Base-by-base conservation (phyloP, 2,329 filamentous ascomycete species). In the Stemphylium vesicarium region DNA sequence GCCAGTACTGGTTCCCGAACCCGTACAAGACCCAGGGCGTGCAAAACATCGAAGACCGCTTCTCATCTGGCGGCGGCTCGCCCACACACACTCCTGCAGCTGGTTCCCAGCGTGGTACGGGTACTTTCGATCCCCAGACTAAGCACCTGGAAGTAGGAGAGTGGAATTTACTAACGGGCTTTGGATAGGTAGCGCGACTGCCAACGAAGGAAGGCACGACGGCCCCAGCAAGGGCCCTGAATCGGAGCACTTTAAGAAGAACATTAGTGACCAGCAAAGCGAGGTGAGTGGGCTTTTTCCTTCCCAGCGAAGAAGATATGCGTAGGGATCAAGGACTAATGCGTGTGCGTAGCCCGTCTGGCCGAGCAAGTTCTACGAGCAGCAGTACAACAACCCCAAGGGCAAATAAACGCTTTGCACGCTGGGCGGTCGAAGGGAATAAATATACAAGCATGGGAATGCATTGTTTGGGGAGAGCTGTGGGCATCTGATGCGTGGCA, bases 1-100 rank as follows among this genome's bases (percentile, higher is more conserved):
- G 72, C 52, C 68, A 68, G 47, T 72, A 74, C 62, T 74, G 72
- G 73, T 74, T 72, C 66, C 70, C 71, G 48, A 72, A 75, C 57
- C 69, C 72, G 10, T 73, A 73, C 64, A 73, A 74, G 63, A 75
- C 73, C 22, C 61, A 64, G 36, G 72, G 57, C 31, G 56, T 69
- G n/a, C 59, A 72, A 59, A 73, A 73, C 52, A 69, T 75, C 37
- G 73, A 73, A 50, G 64, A 72, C 43, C 65, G 71, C 20, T 75
- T 63, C 54, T 65, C 69, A 3, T 50, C 71, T 10, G 73, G 67
- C 31, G 73, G 73, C 49, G 73, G 63, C 4, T 49, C 66, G 22
- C 65, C 69, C 3, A 68, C 70, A 42, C 72, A 74, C 37, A 66
- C 67, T 29, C 73, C 73, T 15, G 72, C 64, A 11, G 50, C 32